Evolutionary conservation across 352 stramenopile species (phyloP).

Genomic region (Aphanomyces euteiches): DNA sequence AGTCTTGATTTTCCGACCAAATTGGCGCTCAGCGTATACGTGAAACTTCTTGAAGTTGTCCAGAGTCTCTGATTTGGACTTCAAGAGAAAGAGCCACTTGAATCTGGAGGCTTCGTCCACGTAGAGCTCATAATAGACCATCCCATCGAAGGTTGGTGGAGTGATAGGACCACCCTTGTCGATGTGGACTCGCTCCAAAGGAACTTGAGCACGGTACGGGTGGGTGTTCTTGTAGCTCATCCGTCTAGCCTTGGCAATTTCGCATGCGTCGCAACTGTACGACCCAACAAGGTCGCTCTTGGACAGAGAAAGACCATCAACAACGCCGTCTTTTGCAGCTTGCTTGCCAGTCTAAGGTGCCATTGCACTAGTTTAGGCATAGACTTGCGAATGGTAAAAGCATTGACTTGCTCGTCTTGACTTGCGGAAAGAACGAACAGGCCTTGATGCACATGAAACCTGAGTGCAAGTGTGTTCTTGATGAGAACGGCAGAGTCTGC

Average conservation of each 20-base stretch:
- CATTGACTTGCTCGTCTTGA: background rate
- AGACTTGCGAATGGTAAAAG: background rate
- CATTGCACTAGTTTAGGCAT: slow-evolving; percentile 5
- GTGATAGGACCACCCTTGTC: slow-evolving; percentile 33
- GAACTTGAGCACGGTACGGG: slow-evolving; percentile 27
- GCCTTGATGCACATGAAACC: background rate
- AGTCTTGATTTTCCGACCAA: slow-evolving; percentile 22
- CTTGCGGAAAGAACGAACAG: background rate
- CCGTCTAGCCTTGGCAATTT: background rate
- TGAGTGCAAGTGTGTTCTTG: background rate
- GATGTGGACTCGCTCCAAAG: slow-evolving; percentile 26
- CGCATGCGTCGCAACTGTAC: background rate
- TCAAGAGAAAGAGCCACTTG: slow-evolving; percentile 32
- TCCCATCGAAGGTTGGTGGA: slow-evolving; percentile 23
- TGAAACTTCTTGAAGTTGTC: slow-evolving; percentile 29
- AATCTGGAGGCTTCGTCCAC: slow-evolving; percentile 35
- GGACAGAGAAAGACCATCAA: background rate
- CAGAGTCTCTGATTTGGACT: slow-evolving; percentile 32
- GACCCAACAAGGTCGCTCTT: slow-evolving; percentile 1
- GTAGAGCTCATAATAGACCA: slow-evolving; percentile 30
- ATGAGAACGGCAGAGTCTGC: background rate
- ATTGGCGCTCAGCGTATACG: slow-evolving; percentile 12
- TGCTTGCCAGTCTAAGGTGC: slow-evolving; percentile 10
- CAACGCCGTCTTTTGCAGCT: background rate
- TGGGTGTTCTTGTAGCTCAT: slow-evolving; percentile 13